A percentile compares a stretch with the other conserved stretches of the same genome.
These are phyloP conservation scores for Tricholoma terreum DNA, from an alignment of 768 basidiomycete genomes.

Conservation along the genomic window DNA sequence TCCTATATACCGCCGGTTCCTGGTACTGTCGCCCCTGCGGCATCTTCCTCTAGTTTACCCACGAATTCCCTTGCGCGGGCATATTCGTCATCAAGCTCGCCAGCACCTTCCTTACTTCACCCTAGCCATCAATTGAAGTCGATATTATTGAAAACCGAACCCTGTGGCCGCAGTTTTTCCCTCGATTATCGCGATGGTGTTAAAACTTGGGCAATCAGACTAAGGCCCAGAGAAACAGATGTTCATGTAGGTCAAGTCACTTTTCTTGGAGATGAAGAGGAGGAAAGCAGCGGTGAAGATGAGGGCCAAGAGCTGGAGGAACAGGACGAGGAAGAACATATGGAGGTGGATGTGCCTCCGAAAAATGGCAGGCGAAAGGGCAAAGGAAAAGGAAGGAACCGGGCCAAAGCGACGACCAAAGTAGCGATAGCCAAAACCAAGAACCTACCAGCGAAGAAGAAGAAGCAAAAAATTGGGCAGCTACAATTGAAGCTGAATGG, in stretches of 20 bases:
- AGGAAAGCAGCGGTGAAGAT: slow-evolving; percentile 56
- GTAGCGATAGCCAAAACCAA: slow-evolving; percentile 26
- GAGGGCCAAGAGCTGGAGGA: slow-evolving; percentile 36
- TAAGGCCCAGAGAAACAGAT: slow-evolving; percentile 54
- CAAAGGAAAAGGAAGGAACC: slow-evolving; percentile 36
- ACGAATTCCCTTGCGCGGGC: slow-evolving; percentile 21
- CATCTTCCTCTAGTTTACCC: slow-evolving; percentile 21
- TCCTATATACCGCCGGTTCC: slow-evolving; percentile 41
- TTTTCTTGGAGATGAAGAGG: slow-evolving; percentile 57
- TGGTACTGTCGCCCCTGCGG: slow-evolving; percentile 19
- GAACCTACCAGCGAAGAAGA: slow-evolving; percentile 36
- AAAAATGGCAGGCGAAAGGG: slow-evolving; percentile 45
- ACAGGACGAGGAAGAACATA: slow-evolving; percentile 45
- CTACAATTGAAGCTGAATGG: slow-evolving; percentile 68
- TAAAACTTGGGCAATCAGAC: slow-evolving; percentile 65
- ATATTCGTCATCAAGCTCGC: slow-evolving; percentile 36
- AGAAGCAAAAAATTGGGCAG: slow-evolving; percentile 47
- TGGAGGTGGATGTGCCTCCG: slow-evolving; percentile 36
- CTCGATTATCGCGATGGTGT: slow-evolving; percentile 72
- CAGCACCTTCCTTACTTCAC: slow-evolving; percentile 34
- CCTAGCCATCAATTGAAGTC: slow-evolving; percentile 48
- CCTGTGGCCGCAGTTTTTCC: slow-evolving; percentile 52
- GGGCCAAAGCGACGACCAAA: slow-evolving; percentile 25
- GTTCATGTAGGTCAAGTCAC: slow-evolving; percentile 52
- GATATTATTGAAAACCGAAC: slow-evolving; percentile 54